Conservation (phyloP, 192 early-diverging fungal species). For the Coemansia javaensis region DNA sequence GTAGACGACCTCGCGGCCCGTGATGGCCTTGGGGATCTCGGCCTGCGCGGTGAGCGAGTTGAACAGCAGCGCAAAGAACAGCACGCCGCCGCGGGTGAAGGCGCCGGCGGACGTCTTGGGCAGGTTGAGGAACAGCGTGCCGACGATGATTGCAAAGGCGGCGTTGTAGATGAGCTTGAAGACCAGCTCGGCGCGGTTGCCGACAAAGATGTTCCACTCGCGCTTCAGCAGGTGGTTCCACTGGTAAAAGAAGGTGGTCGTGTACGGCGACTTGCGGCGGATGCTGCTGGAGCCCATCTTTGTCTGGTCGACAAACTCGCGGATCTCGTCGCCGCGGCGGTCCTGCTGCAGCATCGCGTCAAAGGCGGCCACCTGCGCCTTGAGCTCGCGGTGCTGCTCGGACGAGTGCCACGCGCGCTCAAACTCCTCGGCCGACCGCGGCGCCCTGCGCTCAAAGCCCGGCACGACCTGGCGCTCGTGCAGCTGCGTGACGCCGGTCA, state of each 20-base stretch:
- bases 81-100: conserved; percentile 54
- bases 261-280: conserved; percentile 57
- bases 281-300: conserved; percentile 54
- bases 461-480: conserved; percentile 52
- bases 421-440: conserved; percentile 60
- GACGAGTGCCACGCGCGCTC: conserved; percentile 57
- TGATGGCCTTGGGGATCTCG: conserved; percentile 64
- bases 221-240: conserved; percentile 56
- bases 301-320: conserved; percentile 51
- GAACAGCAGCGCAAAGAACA: conserved; percentile 60
- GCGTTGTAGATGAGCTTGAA: conserved; percentile 56
- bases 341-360: conserved; percentile 17
- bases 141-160: conserved; percentile 68
- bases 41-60: conserved; percentile 64
- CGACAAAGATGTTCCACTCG: conserved; percentile 60
- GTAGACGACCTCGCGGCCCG: conserved; percentile 67
- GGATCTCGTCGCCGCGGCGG: conserved; percentile 21
- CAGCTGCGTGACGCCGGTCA: conserved; percentile 65
- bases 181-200: conserved; percentile 50
- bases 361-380: conserved; percentile 45
- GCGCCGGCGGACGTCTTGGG: conserved; percentile 54
- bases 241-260: conserved; percentile 63
- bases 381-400: conserved; percentile 27
- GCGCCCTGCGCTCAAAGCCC: conserved; percentile 57
- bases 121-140: conserved; percentile 64